These are phyloP conservation scores for Saksenaea vasiformis DNA, from an alignment of 371 early-diverging fungal species.

Conservation along the genomic window DNA sequence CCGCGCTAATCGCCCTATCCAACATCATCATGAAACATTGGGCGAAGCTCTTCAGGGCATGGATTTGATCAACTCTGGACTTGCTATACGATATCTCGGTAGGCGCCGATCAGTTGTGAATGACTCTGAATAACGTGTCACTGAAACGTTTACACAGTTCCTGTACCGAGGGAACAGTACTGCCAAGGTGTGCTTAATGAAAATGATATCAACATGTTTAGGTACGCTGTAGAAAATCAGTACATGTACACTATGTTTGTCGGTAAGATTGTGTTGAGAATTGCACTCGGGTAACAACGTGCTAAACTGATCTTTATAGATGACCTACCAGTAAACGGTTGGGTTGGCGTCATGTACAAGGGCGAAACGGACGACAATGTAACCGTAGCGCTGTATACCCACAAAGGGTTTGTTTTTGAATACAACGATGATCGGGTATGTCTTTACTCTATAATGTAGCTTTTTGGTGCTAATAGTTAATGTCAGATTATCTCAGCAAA, in stretches of 20 bases:
- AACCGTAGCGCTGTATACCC: slow-evolving; percentile 54
- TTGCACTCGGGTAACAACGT: background rate
- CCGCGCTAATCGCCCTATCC: slow-evolving; percentile 53
- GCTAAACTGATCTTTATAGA: slow-evolving; percentile 26
- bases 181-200: slow-evolving; percentile 47
- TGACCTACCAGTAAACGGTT: slow-evolving; percentile 62
- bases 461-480: background rate
- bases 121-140: background rate
- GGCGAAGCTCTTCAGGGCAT: slow-evolving; percentile 84
- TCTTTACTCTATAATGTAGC: background rate
- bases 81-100: slow-evolving; percentile 63
- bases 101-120: slow-evolving; percentile 13
- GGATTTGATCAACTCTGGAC: slow-evolving; percentile 74
- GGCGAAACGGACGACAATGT: slow-evolving; percentile 27
- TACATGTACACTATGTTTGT: slow-evolving; percentile 80
- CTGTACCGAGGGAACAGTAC: slow-evolving; percentile 29
- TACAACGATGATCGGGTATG: slow-evolving; percentile 61
- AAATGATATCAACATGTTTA: slow-evolving; percentile 56
- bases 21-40: slow-evolving; percentile 78
- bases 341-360: slow-evolving; percentile 30
- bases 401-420: slow-evolving; percentile 58
- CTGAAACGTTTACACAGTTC: slow-evolving; percentile 15
- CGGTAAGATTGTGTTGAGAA: slow-evolving; percentile 32
- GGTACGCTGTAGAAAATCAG: slow-evolving; percentile 63
- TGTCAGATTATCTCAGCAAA: slow-evolving; percentile 58